phyloP scores from a whole-genome alignment of 768 basidiomycete species.

The Punctularia strigosozonata region DNA sequence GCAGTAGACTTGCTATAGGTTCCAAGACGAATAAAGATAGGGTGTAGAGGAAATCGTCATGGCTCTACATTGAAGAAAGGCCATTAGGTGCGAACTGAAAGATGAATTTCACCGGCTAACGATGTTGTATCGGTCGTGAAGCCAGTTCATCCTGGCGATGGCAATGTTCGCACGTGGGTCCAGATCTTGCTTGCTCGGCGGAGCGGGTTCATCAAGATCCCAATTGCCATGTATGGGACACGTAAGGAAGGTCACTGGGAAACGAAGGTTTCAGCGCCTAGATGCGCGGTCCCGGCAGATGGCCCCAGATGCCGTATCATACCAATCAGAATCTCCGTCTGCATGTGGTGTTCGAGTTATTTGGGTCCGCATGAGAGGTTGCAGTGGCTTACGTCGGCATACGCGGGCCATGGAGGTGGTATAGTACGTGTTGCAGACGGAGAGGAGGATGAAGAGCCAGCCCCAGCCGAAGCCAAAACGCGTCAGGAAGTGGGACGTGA shows the following conservation, averaged over 20 bases:
- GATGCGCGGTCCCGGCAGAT: background rate
- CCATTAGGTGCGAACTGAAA: no score
- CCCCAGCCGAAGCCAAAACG: constrained; percentile 84
- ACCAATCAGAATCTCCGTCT: constrained; percentile 37
- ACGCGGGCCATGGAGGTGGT: constrained; percentile 72
- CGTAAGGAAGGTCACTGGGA: constrained; percentile 22
- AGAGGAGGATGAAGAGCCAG: constrained; percentile 80
- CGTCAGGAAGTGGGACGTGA: constrained; percentile 77
- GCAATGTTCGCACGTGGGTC: constrained; percentile 31
- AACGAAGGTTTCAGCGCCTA: background rate
- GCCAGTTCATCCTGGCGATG: constrained; percentile 28
- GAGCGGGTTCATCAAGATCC: constrained; percentile 9
- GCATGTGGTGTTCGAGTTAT: background rate
- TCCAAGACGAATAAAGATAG: constrained; percentile 26
- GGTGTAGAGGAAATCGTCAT: constrained; percentile 32
- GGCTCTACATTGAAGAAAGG: constrained; percentile 15
- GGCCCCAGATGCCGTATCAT: constrained; percentile 7
- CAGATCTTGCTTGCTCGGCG: constrained; percentile 9
- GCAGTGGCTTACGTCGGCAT: constrained; percentile 54
- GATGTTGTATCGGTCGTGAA: constrained; percentile 31
- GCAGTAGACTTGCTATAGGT: constrained; percentile 20
- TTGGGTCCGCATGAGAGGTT: no score
- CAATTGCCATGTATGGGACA: background rate
- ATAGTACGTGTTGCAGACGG: constrained; percentile 86
- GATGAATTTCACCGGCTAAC: no score